Conservation (phyloP, 345 rosid species). For the Excoecaria agallocha region DNA sequence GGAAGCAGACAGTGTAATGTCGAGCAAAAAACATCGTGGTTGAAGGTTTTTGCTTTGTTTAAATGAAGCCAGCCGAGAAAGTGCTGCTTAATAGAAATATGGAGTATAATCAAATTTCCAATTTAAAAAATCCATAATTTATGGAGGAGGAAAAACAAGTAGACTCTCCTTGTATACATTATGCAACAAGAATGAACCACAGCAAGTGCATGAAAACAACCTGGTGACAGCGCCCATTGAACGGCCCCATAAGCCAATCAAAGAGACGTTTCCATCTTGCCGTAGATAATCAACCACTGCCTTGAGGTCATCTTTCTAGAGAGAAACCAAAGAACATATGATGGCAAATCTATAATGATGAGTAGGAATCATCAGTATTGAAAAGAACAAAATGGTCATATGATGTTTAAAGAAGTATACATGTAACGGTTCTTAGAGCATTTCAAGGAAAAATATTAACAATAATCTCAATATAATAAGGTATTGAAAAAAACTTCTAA, state of each 20-base stretch:
- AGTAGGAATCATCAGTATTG: slow-evolving; percentile 4
- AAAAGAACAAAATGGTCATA: slow-evolving; percentile 1
- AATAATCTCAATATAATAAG: neutral
- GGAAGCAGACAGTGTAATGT: slow-evolving; percentile 5
- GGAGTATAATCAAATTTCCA: neutral
- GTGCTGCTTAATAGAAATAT: neutral
- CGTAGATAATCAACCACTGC: slow-evolving; percentile 80
- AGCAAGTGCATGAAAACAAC: slow-evolving; percentile 35
- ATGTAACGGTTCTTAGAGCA: neutral
- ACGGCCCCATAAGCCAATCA: slow-evolving; percentile 95
- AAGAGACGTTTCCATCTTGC: slow-evolving; percentile 80
- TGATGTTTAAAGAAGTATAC: neutral
- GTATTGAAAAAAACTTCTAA: neutral
- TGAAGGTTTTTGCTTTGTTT: neutral
- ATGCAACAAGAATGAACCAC: neutral
- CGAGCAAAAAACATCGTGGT: neutral
- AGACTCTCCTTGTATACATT: neutral
- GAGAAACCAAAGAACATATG: slow-evolving; percentile 24
- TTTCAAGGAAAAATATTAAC: neutral
- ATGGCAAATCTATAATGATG: slow-evolving; percentile 10
- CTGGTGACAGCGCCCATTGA: slow-evolving; percentile 98
- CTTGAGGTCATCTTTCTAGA: slow-evolving; percentile 85
- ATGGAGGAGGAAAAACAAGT: neutral
- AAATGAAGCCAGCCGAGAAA: neutral
- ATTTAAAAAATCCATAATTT: neutral